Percentiles rank a stretch among this genome's conserved stretches.
phyloP scores from a whole-genome alignment of 176 grass and related monocot genomes.

The Cymbopogon citratus region DNA sequence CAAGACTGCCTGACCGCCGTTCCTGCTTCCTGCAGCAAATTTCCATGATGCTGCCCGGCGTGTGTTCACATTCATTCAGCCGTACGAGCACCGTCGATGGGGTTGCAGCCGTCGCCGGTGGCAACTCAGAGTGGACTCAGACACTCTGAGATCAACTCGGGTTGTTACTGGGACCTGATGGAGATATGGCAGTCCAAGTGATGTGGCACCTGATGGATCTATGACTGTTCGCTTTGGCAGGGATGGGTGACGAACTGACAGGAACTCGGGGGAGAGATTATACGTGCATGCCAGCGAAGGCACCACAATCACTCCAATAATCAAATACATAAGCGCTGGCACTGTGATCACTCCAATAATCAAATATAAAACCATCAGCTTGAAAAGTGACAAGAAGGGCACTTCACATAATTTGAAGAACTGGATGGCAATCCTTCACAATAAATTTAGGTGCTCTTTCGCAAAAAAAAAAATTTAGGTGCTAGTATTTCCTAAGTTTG shows the following conservation, averaged over 20 bases:
- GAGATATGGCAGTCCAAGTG: not conserved
- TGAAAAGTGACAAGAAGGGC: conserved; percentile 35
- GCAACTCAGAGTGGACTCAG: conserved; percentile 45
- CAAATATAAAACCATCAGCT: conserved; percentile 28
- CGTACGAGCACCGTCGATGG: conserved; percentile 49
- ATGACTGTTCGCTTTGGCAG: conserved; percentile 27
- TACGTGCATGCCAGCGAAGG: conserved; percentile 68
- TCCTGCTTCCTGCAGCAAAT: conserved; percentile 54
- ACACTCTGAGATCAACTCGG: conserved; percentile 38
- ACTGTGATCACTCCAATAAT: conserved; percentile 54
- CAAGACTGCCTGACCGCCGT: not conserved
- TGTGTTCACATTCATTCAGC: conserved; percentile 56
- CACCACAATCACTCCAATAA: conserved; percentile 41
- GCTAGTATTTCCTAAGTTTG: too few species aligned
- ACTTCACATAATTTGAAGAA: conserved; percentile 35
- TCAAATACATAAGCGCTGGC: too few species aligned
- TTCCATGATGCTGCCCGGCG: conserved; percentile 67
- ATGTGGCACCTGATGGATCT: not conserved
- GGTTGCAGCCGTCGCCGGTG: conserved; percentile 31
- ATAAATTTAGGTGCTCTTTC: too few species aligned
- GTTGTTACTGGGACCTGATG: not conserved
- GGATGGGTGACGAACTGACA: conserved; percentile 48
- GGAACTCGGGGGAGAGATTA: conserved; percentile 64
- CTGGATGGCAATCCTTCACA: too few species aligned
- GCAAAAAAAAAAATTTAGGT: too few species aligned